Percentiles rank a stretch among this genome's conserved stretches.
phyloP scores from a whole-genome alignment of 257 asterid genomes.

The Verbascum thapsus region DNA sequence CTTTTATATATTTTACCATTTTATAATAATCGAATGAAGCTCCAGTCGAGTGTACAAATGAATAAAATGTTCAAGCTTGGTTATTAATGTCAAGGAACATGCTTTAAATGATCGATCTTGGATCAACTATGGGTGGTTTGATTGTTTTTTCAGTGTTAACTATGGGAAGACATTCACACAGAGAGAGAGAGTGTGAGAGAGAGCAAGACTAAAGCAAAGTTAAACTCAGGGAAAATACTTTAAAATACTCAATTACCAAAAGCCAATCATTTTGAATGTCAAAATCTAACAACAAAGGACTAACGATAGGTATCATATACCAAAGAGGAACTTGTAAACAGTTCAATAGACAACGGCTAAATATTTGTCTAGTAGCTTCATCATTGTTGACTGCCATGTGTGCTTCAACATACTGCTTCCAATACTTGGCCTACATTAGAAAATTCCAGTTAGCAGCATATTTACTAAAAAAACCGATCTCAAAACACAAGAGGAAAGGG shows the following conservation, averaged over 20 bases:
- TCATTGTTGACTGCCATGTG: slow-evolving; percentile 87
- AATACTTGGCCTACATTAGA: slow-evolving; percentile 71
- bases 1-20: too few relatives aligned
- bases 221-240: background rate
- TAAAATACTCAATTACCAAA: background rate
- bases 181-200: slow-evolving; percentile 16
- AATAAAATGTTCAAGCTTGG: too few relatives aligned
- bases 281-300: slow-evolving; percentile 16
- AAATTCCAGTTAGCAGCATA: slow-evolving; percentile 21
- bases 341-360: slow-evolving; percentile 91
- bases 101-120: too few relatives aligned
- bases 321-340: slow-evolving; percentile 93
- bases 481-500: slow-evolving; percentile 9
- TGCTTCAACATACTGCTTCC: slow-evolving; percentile 97
- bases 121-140: too few relatives aligned
- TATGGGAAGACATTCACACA: background rate
- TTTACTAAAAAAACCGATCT: background rate
- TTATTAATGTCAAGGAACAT: too few relatives aligned
- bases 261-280: slow-evolving; percentile 5
- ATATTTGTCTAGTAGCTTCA: slow-evolving; percentile 81
- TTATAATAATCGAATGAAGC: too few relatives aligned
- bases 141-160: too few relatives aligned
- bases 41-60: too few relatives aligned
- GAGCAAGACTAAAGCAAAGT: background rate
- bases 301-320: slow-evolving; percentile 37